Percentiles rank a stretch among this genome's conserved stretches.
phyloP scores from a whole-genome alignment of 495 filamentous ascomycete genomes.

The Penicillium ochrochloron region DNA sequence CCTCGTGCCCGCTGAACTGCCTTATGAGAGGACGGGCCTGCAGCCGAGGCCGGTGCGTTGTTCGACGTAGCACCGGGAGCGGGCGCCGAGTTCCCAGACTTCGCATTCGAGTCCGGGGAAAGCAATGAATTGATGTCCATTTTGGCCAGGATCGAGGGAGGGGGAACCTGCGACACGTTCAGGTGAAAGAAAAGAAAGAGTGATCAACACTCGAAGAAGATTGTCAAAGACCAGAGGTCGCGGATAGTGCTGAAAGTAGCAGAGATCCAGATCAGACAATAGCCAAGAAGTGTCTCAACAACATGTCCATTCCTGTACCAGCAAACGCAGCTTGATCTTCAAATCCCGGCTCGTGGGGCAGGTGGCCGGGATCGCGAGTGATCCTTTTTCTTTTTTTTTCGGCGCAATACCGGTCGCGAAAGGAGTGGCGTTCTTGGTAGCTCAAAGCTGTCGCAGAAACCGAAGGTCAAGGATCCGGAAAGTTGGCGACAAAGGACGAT shows the following conservation, averaged over 20 bases:
- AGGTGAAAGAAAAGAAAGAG: constrained; percentile 21
- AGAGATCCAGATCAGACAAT: constrained; percentile 41
- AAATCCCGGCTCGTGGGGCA: constrained; percentile 26
- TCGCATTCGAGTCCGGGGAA: constrained; percentile 66
- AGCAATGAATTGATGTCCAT: constrained; percentile 79
- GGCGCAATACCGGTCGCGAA: constrained; percentile 15
- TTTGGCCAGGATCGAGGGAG: constrained; percentile 19
- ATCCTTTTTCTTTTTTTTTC: neutral
- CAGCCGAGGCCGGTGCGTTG: constrained; percentile 33
- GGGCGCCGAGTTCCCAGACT: constrained; percentile 49
- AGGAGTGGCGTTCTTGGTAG: neutral
- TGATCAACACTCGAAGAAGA: constrained; percentile 13
- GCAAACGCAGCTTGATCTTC: constrained; percentile 29
- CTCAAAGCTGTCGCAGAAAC: neutral
- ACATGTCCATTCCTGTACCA: constrained; percentile 52
- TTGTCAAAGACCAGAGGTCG: constrained; percentile 19
- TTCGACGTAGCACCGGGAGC: constrained; percentile 39
- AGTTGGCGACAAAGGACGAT: constrained; percentile 20
- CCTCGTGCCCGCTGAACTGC: constrained; percentile 41
- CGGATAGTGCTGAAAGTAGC: constrained; percentile 32
- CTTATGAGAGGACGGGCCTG: constrained; percentile 42
- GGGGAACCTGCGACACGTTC: constrained; percentile 13
- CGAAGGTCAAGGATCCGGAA: neutral
- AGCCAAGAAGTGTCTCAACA: constrained; percentile 42
- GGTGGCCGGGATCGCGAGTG: constrained; percentile 9